Base-by-base conservation (phyloP, 148 eudicot species). In the Heliosperma pusillum region DNA sequence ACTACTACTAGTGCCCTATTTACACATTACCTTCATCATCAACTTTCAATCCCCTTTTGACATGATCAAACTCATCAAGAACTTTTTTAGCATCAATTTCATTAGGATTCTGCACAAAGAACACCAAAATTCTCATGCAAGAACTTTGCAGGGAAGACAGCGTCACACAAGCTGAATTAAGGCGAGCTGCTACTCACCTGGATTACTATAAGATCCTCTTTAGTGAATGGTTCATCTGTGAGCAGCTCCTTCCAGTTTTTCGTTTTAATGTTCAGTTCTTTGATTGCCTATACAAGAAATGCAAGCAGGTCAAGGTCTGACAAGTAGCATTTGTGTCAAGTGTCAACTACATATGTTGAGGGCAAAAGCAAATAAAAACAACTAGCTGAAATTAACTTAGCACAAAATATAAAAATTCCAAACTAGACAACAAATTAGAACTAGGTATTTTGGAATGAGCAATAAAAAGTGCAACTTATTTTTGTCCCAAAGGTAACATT, bases 201-300 rank as follows among this genome's bases (percentile, higher is more conserved):
- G 84, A 95, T 95, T 58, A 91, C 92, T 30, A 95, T 90, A 47
- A 95, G 82, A 79, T 95, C 97, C 73, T 83, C 93, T 75, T 69
- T 92, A 29, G 89, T 76, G 77, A 95, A 95, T 63, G 97, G 93
- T 78, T 95, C 96, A 65, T 95, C 98, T 64, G 98, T 95, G 67
- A 95, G 92, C 74, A 95, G 92, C 79, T 95, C 98, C 85, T 92
- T 95, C 98, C 98, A 95, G 66, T 88, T 92, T 80, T 92, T 95
- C 4, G 98, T 92, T 82, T 92, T 95, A 9, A 95, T 84, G 83
- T 95, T 95, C 75, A 95, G 82, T 82, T 95, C 98, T 81, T 92
- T 95, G 74, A 95, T 87, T 66, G 98, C 98, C 98, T 95, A 59
- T 5, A 33, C 53, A 70, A 33, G 25, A 76, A 62, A 78, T 21